A percentile compares a stretch with the other conserved stretches of the same genome.
Evolutionary conservation across 495 filamentous ascomycete genomes (phyloP).

Genomic region (Barbatosphaeria neglecta): DNA sequence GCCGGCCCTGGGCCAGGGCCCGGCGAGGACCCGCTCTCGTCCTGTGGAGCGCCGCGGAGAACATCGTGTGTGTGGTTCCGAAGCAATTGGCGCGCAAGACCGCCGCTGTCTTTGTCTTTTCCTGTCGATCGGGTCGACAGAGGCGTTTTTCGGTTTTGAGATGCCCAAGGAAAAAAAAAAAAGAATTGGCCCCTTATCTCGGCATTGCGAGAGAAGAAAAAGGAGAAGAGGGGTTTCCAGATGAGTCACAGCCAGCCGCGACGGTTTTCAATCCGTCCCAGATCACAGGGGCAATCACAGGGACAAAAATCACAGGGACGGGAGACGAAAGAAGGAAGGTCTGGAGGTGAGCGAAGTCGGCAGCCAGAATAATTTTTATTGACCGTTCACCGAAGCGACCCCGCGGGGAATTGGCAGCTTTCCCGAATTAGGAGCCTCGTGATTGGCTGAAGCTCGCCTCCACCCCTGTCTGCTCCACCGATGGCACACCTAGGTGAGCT

Average conservation of each 20-base stretch:
- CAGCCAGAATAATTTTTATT: background rate
- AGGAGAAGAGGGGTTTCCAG: background rate
- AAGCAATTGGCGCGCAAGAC: background rate
- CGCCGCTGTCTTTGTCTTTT: too few relatives aligned
- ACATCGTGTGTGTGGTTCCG: background rate
- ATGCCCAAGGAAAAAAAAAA: too few relatives aligned
- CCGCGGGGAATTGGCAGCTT: slow-evolving; percentile 14
- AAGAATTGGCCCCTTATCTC: background rate
- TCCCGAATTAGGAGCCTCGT: slow-evolving; percentile 13
- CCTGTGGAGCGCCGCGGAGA: background rate
- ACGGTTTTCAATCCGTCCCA: background rate
- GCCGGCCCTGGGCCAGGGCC: background rate
- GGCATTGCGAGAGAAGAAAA: background rate
- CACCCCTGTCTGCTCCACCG: background rate
- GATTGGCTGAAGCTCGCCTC: slow-evolving; percentile 13
- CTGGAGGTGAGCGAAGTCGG: slow-evolving; percentile 1
- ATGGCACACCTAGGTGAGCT: background rate
- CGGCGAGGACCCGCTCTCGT: background rate
- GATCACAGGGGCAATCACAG: slow-evolving; percentile 20
- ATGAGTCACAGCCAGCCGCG: slow-evolving; percentile 1
- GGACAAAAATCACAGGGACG: slow-evolving; percentile 12
- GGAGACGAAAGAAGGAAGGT: background rate
- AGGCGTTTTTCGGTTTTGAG: too few relatives aligned
- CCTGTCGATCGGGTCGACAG: too few relatives aligned
- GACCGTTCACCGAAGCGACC: slow-evolving; percentile 2